These are phyloP conservation scores for Oenanthe javanica DNA, from an alignment of 140 eudicot species.

Conservation along the genomic window DNA sequence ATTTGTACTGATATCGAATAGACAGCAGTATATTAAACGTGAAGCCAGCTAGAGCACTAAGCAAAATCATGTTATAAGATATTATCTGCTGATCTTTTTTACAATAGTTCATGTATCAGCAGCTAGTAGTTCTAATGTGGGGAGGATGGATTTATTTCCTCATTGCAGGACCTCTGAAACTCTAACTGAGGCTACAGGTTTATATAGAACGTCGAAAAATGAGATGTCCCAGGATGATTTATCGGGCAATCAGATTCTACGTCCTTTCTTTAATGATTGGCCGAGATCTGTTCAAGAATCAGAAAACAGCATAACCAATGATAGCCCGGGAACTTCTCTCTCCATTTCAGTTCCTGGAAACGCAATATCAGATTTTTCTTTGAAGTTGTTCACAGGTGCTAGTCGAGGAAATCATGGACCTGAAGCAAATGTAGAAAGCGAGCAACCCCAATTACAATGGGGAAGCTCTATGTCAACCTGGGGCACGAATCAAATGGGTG, in stretches of 20 bases:
- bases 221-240: constrained; percentile 19
- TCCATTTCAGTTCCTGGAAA: constrained; percentile 58
- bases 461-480: background rate
- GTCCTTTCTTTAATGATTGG: constrained; percentile 81
- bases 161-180: constrained; percentile 41
- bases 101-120: background rate
- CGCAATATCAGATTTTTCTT: constrained; percentile 56
- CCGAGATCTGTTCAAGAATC: constrained; percentile 44
- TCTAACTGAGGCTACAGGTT: constrained; percentile 20
- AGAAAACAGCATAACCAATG: constrained; percentile 9
- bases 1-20: background rate
- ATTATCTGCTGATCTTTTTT: background rate
- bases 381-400: constrained; percentile 63
- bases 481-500: constrained; percentile 12
- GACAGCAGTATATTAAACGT: background rate
- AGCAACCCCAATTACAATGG: constrained; percentile 2
- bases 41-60: background rate
- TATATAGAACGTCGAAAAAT: constrained; percentile 20
- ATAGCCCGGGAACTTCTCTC: constrained; percentile 26
- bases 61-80: background rate
- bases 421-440: background rate
- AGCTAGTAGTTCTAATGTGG: background rate
- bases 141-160: background rate
- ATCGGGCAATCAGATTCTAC: constrained; percentile 36
- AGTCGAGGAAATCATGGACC: constrained; percentile 17